phyloP scores from a whole-genome alignment of 805 yeast genomes.

The Lipomyces kockii region DNA sequence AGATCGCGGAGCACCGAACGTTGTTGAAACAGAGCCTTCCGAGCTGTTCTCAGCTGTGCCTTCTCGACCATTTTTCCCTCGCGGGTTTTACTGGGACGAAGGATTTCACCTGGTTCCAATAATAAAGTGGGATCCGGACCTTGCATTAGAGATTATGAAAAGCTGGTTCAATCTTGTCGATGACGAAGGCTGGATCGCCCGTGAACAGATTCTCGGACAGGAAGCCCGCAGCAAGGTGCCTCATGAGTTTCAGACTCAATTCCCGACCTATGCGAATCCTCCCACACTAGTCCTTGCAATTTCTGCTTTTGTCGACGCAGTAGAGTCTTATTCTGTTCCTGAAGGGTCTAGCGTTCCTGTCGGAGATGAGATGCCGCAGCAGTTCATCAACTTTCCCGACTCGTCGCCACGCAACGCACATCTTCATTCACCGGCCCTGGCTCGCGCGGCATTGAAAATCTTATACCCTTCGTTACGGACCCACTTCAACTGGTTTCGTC shows the following conservation, averaged over 20 bases:
- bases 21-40: constrained; percentile 67
- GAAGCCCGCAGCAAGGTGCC: constrained; percentile 92
- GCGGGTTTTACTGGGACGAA: constrained; percentile 99
- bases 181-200: constrained; percentile 93
- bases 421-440: constrained; percentile 54
- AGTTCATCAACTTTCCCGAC: constrained; percentile 8
- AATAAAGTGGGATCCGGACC: constrained; percentile 64
- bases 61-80: constrained; percentile 89
- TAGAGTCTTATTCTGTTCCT: constrained; percentile 14
- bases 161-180: constrained; percentile 90
- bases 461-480: constrained; percentile 76
- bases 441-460: constrained; percentile 49
- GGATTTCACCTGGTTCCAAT: constrained; percentile 91
- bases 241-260: constrained; percentile 77
- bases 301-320: constrained; percentile 34
- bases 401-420: constrained; percentile 51
- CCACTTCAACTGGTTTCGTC: constrained; percentile 85
- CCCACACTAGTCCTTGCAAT: constrained; percentile 78
- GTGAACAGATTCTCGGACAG: constrained; percentile 91
- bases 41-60: constrained; percentile 85
- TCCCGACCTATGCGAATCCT: constrained; percentile 90
- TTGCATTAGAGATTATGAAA: constrained; percentile 58
- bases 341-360: constrained; percentile 14
- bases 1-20: constrained; percentile 29
- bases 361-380: constrained; percentile 13